phyloP scores from a whole-genome alignment of 176 grass and related monocot genomes.

The Oryza rufipogon region DNA sequence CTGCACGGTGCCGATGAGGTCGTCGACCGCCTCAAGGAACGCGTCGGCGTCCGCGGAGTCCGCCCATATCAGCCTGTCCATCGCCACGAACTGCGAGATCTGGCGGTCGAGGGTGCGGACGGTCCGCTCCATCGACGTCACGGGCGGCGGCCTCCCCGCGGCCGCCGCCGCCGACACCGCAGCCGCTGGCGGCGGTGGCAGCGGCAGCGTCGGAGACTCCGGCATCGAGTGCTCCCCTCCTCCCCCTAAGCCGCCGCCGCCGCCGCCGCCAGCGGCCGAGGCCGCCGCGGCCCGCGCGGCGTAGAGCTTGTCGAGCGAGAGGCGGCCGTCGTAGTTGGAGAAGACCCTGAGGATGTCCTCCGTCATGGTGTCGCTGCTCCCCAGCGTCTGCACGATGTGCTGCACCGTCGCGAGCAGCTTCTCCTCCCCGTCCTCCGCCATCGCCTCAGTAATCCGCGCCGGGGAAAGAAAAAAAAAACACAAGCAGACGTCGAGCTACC shows the following conservation, averaged over 20 bases:
- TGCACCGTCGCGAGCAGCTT: slow-evolving; percentile 90
- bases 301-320: slow-evolving; percentile 89
- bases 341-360: slow-evolving; percentile 97
- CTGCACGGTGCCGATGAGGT: slow-evolving; percentile 80
- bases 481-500: neutral
- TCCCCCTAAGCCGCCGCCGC: neutral
- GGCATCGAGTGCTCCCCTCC: slow-evolving; percentile 48
- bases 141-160: slow-evolving; percentile 37
- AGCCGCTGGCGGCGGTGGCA: neutral
- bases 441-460: neutral
- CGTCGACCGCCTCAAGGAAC: slow-evolving; percentile 91
- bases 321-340: slow-evolving; percentile 87
- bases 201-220: slow-evolving; percentile 35
- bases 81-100: slow-evolving; percentile 84
- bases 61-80: slow-evolving; percentile 79
- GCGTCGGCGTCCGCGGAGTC: slow-evolving; percentile 63
- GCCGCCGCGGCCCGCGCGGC: slow-evolving; percentile 44
- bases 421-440: slow-evolving; percentile 98
- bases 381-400: slow-evolving; percentile 84
- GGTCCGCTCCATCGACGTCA: slow-evolving; percentile 70
- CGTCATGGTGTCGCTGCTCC: slow-evolving; percentile 82
- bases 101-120: slow-evolving; percentile 87
- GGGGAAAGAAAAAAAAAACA: neutral
- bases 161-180: neutral
- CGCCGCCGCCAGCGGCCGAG: neutral